Evolutionary conservation across 1,139 yeast species (phyloP), one percentile per base, ranked within the genome.

Genomic region (Suhomyces coccinellae): DNA sequence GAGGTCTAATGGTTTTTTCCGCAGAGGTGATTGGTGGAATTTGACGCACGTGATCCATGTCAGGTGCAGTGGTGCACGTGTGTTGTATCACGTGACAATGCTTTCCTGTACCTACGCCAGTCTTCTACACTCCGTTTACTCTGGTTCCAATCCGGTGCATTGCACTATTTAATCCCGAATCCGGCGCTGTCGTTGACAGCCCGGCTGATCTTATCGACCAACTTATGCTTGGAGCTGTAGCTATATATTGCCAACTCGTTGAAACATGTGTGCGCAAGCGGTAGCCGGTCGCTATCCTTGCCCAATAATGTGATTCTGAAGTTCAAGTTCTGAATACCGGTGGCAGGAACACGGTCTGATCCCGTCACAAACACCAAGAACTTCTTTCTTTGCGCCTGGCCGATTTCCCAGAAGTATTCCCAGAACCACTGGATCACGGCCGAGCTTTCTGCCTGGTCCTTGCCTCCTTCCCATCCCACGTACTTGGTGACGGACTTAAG

Each of bases 231-330:
- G 4, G 77, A 59, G 6, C 64, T 55, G 61, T 91, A 93, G 41
- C 81, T 82, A 64, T 83, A 86, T 7, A 93, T 54, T 44, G 93
- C 87, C 34, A 93, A 64, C 66, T 91, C 97, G 59, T 90, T 91
- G 67, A 91, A 93, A 57, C 98, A 93, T 0, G 98, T 93, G 58
- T 91, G 98, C 0, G 97, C 91, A 10, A 85, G 68, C 0, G 98
- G 98, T 26, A 90, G 66, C 41, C 85, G 69, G 4, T 77, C 67
- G 43, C 71, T 62, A 49, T 79, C 80, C 2, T 67, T 71, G 3
- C 85, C 84, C 26, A 53, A 53, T 44, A 76, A 68, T 32, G 82
- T 75, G 38, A 87, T 79, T 51, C 84, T 84, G 57, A 91, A 85
- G 35, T 75, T 75, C 66, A 91, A 66, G 45, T 87, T 84, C 38